Evolutionary conservation across 2,329 filamentous ascomycete species (phyloP), one percentile per base, ranked within the genome.

Genomic region (Colletotrichum magnum): DNA sequence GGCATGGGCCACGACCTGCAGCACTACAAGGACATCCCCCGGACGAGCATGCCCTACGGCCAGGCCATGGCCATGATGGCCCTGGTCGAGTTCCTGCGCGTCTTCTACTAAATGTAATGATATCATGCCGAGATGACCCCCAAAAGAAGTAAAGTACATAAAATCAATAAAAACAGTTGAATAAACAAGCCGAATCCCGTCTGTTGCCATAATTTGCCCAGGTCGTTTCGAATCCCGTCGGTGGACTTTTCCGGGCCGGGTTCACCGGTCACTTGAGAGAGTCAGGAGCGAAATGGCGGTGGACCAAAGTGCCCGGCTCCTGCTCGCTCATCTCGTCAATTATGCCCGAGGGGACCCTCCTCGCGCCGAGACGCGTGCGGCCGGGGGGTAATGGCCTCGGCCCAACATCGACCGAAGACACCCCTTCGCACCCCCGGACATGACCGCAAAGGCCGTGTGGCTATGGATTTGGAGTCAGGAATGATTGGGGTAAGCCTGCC

Each of bases 41-140:
- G 91, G 70, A 95, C 93, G 2, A 92, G 90, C 73, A 95, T 95
- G 93, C 93, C 93, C 6, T 95, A 95, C 74, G 93, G 93, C 0
- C 93, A 95, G 78, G 92, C 92, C 0, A 94, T 95, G 93, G 93
- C 92, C 0, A 94, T 94, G 71, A 94, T 95, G 90, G 90, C 92
- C 0, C 78, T 95, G 72, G 92, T 92, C 0, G 93, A 95, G 80
- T 93, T 92, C 73, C 77, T 93, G 78, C 85, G 92, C 56, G 86
- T 85, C 39, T 70, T 58, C n/a, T 47, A 62, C 54, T 70, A 32
- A 36, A 41, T n/a, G 6, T 51, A 13, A 39, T 79, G 74, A 71
- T 71, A 67, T 26, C 69, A 68, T 53, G 59, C 9, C 16, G 18
- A 45, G 47, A 59, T 59, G 41, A 58, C 13, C 7, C 32, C 32